A percentile compares a stretch with the other conserved stretches of the same genome.
Evolutionary conservation across 768 basidiomycete species (phyloP).

Genomic region (Suillus luteus): DNA sequence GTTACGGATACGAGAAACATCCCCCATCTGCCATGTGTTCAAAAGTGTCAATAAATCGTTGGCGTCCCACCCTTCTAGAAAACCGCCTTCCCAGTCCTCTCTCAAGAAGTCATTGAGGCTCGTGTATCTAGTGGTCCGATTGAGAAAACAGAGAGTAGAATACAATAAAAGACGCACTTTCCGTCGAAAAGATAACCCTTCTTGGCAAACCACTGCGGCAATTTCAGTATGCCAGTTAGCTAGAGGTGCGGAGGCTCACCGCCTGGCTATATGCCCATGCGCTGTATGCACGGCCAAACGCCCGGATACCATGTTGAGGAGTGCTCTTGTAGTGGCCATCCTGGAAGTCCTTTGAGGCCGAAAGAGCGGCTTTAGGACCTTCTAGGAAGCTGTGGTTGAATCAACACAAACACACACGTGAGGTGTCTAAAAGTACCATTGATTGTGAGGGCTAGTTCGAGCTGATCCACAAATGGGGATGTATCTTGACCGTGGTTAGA

Average conservation of each 20-base stretch:
- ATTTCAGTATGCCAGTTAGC: neutral
- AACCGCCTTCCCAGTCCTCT: slow-evolving; percentile 52
- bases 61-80: slow-evolving; percentile 51
- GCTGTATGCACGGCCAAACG: slow-evolving; percentile 56
- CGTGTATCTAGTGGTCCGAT: slow-evolving; percentile 37
- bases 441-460: slow-evolving; percentile 55
- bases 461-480: slow-evolving; percentile 55
- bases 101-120: slow-evolving; percentile 50
- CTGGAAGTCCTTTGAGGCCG: slow-evolving; percentile 55
- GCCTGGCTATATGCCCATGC: slow-evolving; percentile 63
- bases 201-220: slow-evolving; percentile 54
- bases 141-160: slow-evolving; percentile 5
- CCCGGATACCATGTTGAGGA: slow-evolving; percentile 53
- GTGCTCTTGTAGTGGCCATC: slow-evolving; percentile 50
- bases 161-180: slow-evolving; percentile 29
- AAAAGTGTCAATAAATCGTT: slow-evolving; percentile 53
- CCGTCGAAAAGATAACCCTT: slow-evolving; percentile 46
- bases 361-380: slow-evolving; percentile 55
- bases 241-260: slow-evolving; percentile 30
- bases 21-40: slow-evolving; percentile 51
- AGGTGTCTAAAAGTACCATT: slow-evolving; percentile 40
- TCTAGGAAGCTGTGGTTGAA: slow-evolving; percentile 52
- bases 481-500: slow-evolving; percentile 39
- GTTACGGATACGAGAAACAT: slow-evolving; percentile 47
- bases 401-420: neutral